Conservation (phyloP, 139 green algal species). For the Tetraselmis striata region DNA sequence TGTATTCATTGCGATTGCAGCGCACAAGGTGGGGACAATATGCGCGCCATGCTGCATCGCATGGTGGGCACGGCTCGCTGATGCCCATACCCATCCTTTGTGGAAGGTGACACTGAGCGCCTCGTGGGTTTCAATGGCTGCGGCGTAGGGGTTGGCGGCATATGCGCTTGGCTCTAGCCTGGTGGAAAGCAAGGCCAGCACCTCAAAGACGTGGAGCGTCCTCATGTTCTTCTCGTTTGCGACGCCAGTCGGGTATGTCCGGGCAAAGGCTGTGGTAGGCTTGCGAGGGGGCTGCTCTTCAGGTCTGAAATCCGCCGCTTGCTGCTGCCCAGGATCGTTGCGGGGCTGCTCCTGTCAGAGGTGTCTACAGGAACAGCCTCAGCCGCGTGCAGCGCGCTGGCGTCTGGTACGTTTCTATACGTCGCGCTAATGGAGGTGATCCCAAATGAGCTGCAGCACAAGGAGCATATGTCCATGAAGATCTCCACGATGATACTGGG, state of each 20-base stretch:
- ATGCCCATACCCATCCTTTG: background rate
- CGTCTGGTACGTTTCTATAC: conserved; percentile 76
- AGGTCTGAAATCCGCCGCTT: too few relatives aligned
- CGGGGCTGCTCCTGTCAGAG: conserved; percentile 27
- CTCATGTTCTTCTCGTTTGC: background rate
- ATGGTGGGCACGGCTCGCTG: background rate
- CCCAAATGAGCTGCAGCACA: conserved; percentile 54
- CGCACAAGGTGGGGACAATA: conserved; percentile 52
- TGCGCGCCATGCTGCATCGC: too few relatives aligned
- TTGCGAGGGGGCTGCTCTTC: too few relatives aligned
- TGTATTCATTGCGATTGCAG: conserved; percentile 75
- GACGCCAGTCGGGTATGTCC: background rate
- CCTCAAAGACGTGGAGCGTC: background rate
- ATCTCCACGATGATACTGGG: conserved; percentile 49
- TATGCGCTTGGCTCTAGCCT: conserved; percentile 72
- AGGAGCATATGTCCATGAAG: conserved; percentile 35
- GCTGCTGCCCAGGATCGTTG: background rate
- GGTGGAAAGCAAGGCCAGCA: conserved; percentile 41
- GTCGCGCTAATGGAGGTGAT: conserved; percentile 81
- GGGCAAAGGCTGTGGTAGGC: too few relatives aligned
- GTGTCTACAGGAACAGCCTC: conserved; percentile 34
- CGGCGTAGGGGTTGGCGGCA: conserved; percentile 52
- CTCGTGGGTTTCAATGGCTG: background rate
- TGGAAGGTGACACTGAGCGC: too few relatives aligned
- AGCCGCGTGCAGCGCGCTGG: conserved; percentile 55